These are phyloP conservation scores for Oldenlandia corymbosa DNA, from an alignment of 257 asterid genomes.

Conservation along the genomic window DNA sequence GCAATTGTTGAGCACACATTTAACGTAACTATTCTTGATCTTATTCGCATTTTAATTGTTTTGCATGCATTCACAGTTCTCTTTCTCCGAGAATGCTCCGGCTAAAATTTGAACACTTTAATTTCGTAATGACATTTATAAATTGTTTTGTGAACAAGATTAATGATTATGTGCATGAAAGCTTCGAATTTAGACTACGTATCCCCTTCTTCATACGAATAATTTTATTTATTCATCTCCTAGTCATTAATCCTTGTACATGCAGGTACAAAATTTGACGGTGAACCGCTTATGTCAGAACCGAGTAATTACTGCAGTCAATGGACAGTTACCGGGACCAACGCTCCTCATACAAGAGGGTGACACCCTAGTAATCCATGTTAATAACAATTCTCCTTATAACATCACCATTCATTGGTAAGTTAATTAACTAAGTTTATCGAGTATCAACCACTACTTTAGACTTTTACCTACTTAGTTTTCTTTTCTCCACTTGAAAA, in stretches of 20 bases:
- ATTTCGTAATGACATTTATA: too few species aligned
- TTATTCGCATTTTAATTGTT: background rate
- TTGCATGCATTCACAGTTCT: too few species aligned
- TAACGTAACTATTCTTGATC: slow-evolving; percentile 32
- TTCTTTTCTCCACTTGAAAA: too few species aligned
- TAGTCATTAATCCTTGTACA: too few species aligned
- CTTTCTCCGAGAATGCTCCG: too few species aligned
- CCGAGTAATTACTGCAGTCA: slow-evolving; percentile 61
- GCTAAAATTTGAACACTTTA: too few species aligned
- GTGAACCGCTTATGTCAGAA: slow-evolving; percentile 42
- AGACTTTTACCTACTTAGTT: too few species aligned
- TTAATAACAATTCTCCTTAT: slow-evolving; percentile 51
- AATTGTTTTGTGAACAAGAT: too few species aligned
- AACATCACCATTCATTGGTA: slow-evolving; percentile 68
- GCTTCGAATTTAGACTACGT: too few species aligned
- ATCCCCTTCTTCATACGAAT: too few species aligned
- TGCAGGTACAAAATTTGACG: slow-evolving; percentile 55
- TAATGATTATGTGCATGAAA: too few species aligned
- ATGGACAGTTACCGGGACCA: slow-evolving; percentile 63
- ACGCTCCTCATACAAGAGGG: slow-evolving; percentile 52
- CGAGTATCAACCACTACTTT: background rate
- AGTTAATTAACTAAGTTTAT: background rate
- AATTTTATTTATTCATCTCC: too few species aligned
- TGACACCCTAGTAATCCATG: slow-evolving; percentile 55
- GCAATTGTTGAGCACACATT: slow-evolving; percentile 62